Base-by-base conservation (phyloP, 1,139 yeast genomes). In the Lipomyces yarrowii region DNA sequence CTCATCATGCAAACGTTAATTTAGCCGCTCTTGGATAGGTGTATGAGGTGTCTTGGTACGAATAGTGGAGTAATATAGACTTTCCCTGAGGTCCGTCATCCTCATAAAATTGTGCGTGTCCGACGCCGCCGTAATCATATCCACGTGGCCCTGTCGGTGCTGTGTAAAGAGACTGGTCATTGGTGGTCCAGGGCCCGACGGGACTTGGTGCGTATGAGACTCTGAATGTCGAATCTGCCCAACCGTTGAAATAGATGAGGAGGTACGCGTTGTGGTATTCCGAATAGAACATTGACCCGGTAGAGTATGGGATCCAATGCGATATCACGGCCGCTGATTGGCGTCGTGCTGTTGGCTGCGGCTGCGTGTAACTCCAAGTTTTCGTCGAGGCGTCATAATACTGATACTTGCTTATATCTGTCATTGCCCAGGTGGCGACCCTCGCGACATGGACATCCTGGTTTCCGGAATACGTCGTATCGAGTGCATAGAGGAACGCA, bases 191-290 rank as follows among this genome's bases (percentile, higher is more conserved):
- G 7, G 69, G 69, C 3, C 69, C 69, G 23, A 56, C 51, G 2
- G 69, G 69, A 6, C 69, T 46, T 5, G 63, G 61, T 15, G 67
- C 33, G 26, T 61, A 39, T 18, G 66, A 21, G 33, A 51, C 62
- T 51, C 56, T 54, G 61, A 65, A 64, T 46, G 69, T 67, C 33
- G 59, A 54, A 55, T 67, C 69, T 26, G 55, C 62, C 65, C 62
- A 62, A 56, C 35, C 53, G 59, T 48, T 26, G 57, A 67, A 64
- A 56, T 42, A 67, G 46, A 64, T 60, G 21, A 65, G 65, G 26
- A 67, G 46, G 59, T 64, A 67, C 55, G 61, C 61, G 56, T 56
- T 59, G 62, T 67, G 67, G 60, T 65, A 67, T 26, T 67, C 59
- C 11, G 69, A 65, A 57, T 46, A 67, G 60, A 61, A 67, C 39